These are phyloP conservation scores for Ampelomyces quisqualis DNA, from an alignment of 2,329 filamentous ascomycete species.

Conservation along the genomic window DNA sequence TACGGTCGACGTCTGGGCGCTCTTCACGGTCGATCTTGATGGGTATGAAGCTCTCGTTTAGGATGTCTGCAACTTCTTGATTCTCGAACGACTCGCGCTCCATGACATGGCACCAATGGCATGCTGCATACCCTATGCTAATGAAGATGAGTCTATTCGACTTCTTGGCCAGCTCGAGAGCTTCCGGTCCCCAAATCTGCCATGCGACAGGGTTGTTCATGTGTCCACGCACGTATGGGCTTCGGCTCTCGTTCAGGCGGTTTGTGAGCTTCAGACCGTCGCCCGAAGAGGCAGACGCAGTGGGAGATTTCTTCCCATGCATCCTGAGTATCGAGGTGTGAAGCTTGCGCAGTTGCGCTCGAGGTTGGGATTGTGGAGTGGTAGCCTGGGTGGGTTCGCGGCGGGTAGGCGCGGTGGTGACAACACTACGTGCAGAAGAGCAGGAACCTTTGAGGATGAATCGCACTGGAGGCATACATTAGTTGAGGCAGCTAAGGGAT, in stretches of 20 bases:
- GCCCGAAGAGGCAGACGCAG: constrained; percentile 11
- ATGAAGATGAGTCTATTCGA: constrained; percentile 90
- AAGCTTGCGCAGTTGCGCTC: constrained; percentile 25
- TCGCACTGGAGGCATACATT: constrained; percentile 33
- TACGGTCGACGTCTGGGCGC: constrained; percentile 87
- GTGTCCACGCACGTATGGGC: constrained; percentile 71
- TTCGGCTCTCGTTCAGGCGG: constrained; percentile 61
- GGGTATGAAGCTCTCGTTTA: constrained; percentile 87
- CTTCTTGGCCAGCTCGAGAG: constrained; percentile 72
- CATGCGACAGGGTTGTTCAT: constrained; percentile 82
- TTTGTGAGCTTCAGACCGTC: constrained; percentile 52
- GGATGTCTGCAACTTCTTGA: constrained; percentile 71
- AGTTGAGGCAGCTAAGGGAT: not conserved
- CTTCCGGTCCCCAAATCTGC: constrained; percentile 82
- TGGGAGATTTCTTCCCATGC: constrained; percentile 28
- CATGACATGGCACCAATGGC: constrained; percentile 92
- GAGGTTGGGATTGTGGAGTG: constrained; percentile 13
- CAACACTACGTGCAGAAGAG: constrained; percentile 12
- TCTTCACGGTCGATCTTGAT: constrained; percentile 93
- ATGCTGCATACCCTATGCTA: constrained; percentile 92
- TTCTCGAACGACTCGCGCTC: constrained; percentile 89
- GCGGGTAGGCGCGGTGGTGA: constrained; percentile 9
- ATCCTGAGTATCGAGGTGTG: constrained; percentile 34
- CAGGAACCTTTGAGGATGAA: constrained; percentile 34
- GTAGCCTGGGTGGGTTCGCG: constrained; percentile 6